Evolutionary conservation across 305 asterid genomes (phyloP), one percentile per base, ranked within the genome.

Genomic region (Fraxinus angustifolia): DNA sequence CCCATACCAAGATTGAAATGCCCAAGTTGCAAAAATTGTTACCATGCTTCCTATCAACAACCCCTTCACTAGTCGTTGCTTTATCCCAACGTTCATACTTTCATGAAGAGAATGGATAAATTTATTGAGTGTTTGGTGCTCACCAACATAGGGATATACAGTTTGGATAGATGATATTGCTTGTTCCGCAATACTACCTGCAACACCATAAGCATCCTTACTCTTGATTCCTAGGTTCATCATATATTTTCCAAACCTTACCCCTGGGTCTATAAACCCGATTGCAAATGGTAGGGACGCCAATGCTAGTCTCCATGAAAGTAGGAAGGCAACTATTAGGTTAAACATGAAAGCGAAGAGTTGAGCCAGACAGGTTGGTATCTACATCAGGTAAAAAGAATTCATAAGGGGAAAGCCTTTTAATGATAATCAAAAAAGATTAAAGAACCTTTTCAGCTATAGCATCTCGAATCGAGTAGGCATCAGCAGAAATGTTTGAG

Each of bases 1-100:
- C 10, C 96, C 97, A 0, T 90, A 94, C 98, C 94, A 94, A 8
- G 91, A 84, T 71, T 89, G 93, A 84, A 94, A 94, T 0, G 93
- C 94, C 97, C 98, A 94, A 3, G 95, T 82, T 11, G 87, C 92
- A 70, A 86, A 94, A 76, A 91, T 83, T 19, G 87, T 87, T 67
- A 92, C 98, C 84, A 86, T 90, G 89, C 97, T 92, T 50, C 98
- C 98, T 28, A 92, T 91, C 97, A 92, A 82, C 53, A 91, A 33
- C 33, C 98, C 97, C 84, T 94, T 92, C 19, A 91, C 84, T 4
- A 91, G 38, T 2, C 98, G 97, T 83, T 86, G 91, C 70, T 86
- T 92, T 73, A 92, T 86, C 1, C 97, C 97, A 6, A 91, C 85
- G 5, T 84, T 85, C 90, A 82, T 80, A 58, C 92, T 90, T 75